Evolutionary conservation across 176 grass and related monocot species (phyloP).

Genomic region (Phoenix dactylifera): DNA sequence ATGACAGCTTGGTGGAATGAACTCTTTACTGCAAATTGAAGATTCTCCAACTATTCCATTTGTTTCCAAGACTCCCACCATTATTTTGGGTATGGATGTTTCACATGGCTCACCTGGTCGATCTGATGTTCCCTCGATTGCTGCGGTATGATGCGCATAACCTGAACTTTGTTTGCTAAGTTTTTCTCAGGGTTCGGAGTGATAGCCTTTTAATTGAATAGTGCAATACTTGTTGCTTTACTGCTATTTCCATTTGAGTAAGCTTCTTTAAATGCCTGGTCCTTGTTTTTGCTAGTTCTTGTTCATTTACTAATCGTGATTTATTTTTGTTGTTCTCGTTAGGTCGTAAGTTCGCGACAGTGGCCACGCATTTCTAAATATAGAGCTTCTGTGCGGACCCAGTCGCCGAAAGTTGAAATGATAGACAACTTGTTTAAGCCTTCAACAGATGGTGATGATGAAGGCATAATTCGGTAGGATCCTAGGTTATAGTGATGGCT

Average conservation of each 20-base stretch:
- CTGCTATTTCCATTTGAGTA: background rate
- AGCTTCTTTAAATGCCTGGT: background rate
- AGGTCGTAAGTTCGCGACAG: slow-evolving; percentile 85
- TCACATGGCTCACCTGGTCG: slow-evolving; percentile 77
- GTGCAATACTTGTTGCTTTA: background rate
- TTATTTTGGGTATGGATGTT: slow-evolving; percentile 88
- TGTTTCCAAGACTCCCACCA: slow-evolving; percentile 54
- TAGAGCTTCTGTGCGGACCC: slow-evolving; percentile 73
- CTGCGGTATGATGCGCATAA: slow-evolving; percentile 33
- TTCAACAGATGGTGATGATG: slow-evolving; percentile 25
- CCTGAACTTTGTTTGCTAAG: no score
- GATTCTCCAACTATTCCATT: slow-evolving; percentile 40
- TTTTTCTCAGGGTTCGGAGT: no score
- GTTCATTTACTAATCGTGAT: background rate
- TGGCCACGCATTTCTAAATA: slow-evolving; percentile 89
- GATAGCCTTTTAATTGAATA: no score
- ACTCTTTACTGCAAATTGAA: slow-evolving; percentile 63
- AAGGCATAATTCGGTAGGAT: slow-evolving; percentile 54
- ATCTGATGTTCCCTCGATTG: slow-evolving; percentile 75
- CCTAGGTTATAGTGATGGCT: background rate
- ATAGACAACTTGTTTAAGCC: slow-evolving; percentile 85
- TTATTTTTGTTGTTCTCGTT: slow-evolving; percentile 9
- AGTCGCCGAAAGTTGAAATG: slow-evolving; percentile 78
- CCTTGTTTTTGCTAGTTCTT: background rate
- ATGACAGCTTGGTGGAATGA: slow-evolving; percentile 71